Percentiles rank a stretch among this genome's conserved stretches.
These are phyloP conservation scores for Glaciozyma antarctica DNA, from an alignment of 768 basidiomycete genomes.

Conservation along the genomic window DNA sequence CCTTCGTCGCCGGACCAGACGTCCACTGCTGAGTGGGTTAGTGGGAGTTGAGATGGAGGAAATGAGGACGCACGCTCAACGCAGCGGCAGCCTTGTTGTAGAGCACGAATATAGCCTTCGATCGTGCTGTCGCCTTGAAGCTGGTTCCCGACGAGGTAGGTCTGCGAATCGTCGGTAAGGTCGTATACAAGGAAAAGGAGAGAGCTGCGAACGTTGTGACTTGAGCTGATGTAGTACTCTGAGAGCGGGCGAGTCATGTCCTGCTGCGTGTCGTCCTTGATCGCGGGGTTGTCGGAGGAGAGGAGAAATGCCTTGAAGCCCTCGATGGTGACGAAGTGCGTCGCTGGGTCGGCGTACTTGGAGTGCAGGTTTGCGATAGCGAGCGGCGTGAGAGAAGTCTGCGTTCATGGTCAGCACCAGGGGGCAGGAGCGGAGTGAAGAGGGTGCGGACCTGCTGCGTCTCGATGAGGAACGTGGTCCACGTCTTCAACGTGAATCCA, in stretches of 20 bases:
- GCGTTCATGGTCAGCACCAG: constrained; percentile 38
- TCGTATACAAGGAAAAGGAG: too few species aligned
- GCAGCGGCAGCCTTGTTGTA: constrained; percentile 81
- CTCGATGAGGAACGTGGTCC: constrained; percentile 49
- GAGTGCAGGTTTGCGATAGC: constrained; percentile 8
- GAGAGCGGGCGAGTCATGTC: constrained; percentile 82
- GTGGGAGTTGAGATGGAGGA: neutral
- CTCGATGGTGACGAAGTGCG: constrained; percentile 47
- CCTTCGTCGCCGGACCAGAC: constrained; percentile 70
- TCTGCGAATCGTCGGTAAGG: constrained; percentile 36
- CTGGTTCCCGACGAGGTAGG: constrained; percentile 78
- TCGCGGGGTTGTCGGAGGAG: constrained; percentile 63
- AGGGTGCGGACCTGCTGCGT: constrained; percentile 46
- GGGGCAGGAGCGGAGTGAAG: constrained; percentile 34
- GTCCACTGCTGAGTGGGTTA: constrained; percentile 55
- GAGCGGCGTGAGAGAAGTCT: constrained; percentile 36
- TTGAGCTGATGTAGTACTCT: constrained; percentile 80
- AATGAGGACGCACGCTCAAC: constrained; percentile 63
- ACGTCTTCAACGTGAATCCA: constrained; percentile 41
- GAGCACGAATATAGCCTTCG: constrained; percentile 84
- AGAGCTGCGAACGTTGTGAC: constrained; percentile 54
- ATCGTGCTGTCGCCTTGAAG: constrained; percentile 67
- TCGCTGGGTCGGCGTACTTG: constrained; percentile 32
- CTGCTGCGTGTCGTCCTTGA: constrained; percentile 53
- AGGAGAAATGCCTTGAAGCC: constrained; percentile 69